Percentiles rank a stretch among this genome's conserved stretches.
phyloP scores from a whole-genome alignment of 2,329 filamentous ascomycete species.

The Berkeleyomyces rouxiae region DNA sequence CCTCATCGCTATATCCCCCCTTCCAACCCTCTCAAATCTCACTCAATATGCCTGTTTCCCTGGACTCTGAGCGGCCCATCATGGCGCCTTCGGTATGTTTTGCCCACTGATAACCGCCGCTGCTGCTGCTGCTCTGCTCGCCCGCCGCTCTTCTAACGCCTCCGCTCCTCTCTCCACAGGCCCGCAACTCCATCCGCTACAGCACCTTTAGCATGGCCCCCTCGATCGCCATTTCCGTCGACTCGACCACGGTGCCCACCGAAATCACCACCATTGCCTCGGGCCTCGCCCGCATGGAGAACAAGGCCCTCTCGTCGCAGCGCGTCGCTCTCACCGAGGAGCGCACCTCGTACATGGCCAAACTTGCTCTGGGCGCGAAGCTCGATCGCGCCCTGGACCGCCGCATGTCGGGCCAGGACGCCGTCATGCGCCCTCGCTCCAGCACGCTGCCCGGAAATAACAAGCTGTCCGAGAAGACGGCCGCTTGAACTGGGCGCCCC shows the following conservation, averaged over 20 bases:
- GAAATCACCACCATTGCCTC: slow-evolving; percentile 56
- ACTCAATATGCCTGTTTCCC: slow-evolving; percentile 36
- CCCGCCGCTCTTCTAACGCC: slow-evolving; percentile 3
- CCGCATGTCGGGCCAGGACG: slow-evolving; percentile 78
- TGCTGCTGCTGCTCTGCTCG: slow-evolving; percentile 6
- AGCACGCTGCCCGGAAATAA: slow-evolving; percentile 25
- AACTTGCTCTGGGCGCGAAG: slow-evolving; percentile 78
- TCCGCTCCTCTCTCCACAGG: slow-evolving; percentile 20
- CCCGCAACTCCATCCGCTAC: slow-evolving; percentile 38
- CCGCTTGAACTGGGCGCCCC: not conserved
- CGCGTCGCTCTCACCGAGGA: slow-evolving; percentile 62
- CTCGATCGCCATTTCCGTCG: slow-evolving; percentile 36
- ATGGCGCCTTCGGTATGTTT: slow-evolving; percentile 45
- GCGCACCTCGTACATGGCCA: slow-evolving; percentile 68
- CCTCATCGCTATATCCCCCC: not conserved
- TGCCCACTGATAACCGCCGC: slow-evolving; percentile 9
- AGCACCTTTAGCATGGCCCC: slow-evolving; percentile 45
- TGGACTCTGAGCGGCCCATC: slow-evolving; percentile 44
- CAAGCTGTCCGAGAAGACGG: slow-evolving; percentile 15
- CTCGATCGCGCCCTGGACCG: slow-evolving; percentile 73
- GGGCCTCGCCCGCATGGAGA: slow-evolving; percentile 73
- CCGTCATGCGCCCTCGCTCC: slow-evolving; percentile 51
- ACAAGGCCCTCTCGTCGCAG: slow-evolving; percentile 69
- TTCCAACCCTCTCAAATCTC: not conserved
- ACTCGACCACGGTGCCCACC: slow-evolving; percentile 25